Percentiles rank a stretch among this genome's conserved stretches.
Evolutionary conservation across 2,329 filamentous ascomycete species (phyloP).

Genomic region (Eutypella sp.): DNA sequence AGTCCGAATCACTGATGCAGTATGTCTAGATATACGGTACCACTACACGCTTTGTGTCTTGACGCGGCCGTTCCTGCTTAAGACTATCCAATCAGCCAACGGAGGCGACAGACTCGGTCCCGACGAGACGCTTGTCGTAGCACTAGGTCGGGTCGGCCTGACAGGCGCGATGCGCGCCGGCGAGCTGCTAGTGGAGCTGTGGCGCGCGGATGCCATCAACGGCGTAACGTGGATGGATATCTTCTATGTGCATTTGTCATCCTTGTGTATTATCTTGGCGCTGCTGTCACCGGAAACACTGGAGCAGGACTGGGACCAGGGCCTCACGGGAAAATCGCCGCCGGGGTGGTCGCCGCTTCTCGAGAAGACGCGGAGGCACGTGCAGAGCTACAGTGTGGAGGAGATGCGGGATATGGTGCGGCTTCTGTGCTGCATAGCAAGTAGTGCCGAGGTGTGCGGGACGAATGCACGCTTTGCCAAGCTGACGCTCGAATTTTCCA

Average conservation of each 20-base stretch:
- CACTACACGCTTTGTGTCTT: constrained; percentile 21
- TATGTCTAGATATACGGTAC: constrained; percentile 16
- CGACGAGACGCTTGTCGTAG: constrained; percentile 12
- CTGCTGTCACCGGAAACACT: constrained; percentile 13
- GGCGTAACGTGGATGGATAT: constrained; percentile 19
- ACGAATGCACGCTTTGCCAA: constrained; percentile 20
- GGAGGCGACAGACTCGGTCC: constrained; percentile 7
- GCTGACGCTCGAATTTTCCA: constrained; percentile 17
- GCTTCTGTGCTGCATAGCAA: constrained; percentile 15
- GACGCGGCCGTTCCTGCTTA: constrained; percentile 23
- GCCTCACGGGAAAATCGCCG: no score
- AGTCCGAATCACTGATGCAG: neutral
- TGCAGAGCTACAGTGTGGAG: constrained; percentile 9
- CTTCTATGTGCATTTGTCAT: constrained; percentile 17
- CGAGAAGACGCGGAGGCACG: constrained; percentile 4
- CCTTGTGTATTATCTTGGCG: constrained; percentile 16
- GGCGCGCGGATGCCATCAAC: constrained; percentile 14
- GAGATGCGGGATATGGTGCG: constrained; percentile 13
- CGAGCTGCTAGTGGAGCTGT: constrained; percentile 12
- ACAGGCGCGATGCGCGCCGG: constrained; percentile 18
- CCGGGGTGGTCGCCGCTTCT: constrained; percentile 4
- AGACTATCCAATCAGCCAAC: constrained; percentile 12
- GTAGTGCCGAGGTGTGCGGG: constrained; percentile 18
- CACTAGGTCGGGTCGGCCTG: constrained; percentile 14
- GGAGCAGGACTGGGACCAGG: constrained; percentile 4